These are phyloP conservation scores for Prunus armeniaca DNA, from an alignment of 306 rosid genomes.

Conservation along the genomic window DNA sequence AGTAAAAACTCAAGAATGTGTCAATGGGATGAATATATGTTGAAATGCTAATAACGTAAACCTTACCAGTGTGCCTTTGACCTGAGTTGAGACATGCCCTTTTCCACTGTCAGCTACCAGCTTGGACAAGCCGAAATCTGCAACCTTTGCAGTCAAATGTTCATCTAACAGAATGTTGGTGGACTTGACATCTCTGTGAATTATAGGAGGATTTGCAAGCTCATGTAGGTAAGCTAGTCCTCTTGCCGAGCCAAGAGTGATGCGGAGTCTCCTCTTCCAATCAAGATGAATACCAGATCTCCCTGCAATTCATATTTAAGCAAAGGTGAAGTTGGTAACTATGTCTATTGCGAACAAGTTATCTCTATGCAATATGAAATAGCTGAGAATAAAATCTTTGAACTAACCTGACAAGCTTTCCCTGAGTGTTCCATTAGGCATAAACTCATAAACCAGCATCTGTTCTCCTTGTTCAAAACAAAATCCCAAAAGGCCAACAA, in stretches of 20 bases:
- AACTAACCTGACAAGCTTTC: conserved; percentile 71
- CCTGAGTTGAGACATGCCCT: conserved; percentile 94
- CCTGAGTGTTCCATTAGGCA: conserved; percentile 81
- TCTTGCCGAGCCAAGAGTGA: conserved; percentile 93
- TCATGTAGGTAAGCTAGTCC: conserved; percentile 95
- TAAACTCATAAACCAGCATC: conserved; percentile 82
- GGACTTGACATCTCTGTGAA: conserved; percentile 90
- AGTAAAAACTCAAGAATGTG: neutral
- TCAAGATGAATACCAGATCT: conserved; percentile 73
- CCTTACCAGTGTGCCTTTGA: conserved; percentile 90
- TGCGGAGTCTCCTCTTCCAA: conserved; percentile 93
- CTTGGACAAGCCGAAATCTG: conserved; percentile 96
- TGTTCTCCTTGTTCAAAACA: conserved; percentile 97
- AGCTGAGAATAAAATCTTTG: neutral
- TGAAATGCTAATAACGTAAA: neutral
- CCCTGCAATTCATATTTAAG: conserved; percentile 45
- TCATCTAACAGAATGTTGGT: conserved; percentile 81
- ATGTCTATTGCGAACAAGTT: too few species aligned
- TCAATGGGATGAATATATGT: too few species aligned
- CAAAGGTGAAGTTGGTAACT: neutral
- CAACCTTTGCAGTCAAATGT: conserved; percentile 80
- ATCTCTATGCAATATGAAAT: neutral
- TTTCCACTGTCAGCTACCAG: conserved; percentile 66
- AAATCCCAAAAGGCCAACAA: conserved; percentile 89
- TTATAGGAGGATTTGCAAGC: conserved; percentile 95